Evolutionary conservation across 2,329 filamentous ascomycete genomes (phyloP).

Genomic region (Rutstroemia sp.): DNA sequence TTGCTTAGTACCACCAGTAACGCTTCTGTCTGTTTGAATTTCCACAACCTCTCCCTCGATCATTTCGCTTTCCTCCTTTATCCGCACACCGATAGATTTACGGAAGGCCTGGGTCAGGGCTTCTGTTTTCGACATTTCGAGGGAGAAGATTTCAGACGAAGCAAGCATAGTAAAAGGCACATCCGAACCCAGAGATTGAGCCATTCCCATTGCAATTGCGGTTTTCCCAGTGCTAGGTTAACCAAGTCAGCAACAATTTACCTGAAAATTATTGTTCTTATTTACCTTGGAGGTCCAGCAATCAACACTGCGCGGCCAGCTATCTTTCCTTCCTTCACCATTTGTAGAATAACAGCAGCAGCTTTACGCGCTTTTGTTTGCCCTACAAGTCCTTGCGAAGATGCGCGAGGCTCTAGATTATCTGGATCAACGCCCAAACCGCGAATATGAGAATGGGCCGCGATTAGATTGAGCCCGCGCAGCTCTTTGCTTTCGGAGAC

Average conservation of each 20-base stretch:
- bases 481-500: slow-evolving; percentile 95
- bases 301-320: slow-evolving; percentile 91
- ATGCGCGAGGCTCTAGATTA: slow-evolving; percentile 75
- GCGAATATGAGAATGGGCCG: slow-evolving; percentile 95
- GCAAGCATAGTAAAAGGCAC: slow-evolving; percentile 95
- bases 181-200: slow-evolving; percentile 87
- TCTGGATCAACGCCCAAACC: slow-evolving; percentile 90
- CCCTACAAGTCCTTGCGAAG: slow-evolving; percentile 89
- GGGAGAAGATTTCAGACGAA: slow-evolving; percentile 93
- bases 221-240: slow-evolving; percentile 82
- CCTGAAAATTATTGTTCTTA: background rate
- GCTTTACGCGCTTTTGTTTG: slow-evolving; percentile 96
- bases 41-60: slow-evolving; percentile 99
- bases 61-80: slow-evolving; percentile 98
- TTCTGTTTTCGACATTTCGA: slow-evolving; percentile 99
- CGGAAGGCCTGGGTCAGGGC: slow-evolving; percentile 97
- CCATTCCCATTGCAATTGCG: slow-evolving; percentile 97
- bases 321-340: slow-evolving; percentile 99
- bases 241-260: slow-evolving; percentile 5
- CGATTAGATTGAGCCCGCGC: slow-evolving; percentile 92
- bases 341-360: slow-evolving; percentile 91
- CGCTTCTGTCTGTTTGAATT: slow-evolving; percentile 95
- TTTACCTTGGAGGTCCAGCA: slow-evolving; percentile 77
- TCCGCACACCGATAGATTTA: slow-evolving; percentile 94
- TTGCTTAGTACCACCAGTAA: slow-evolving; percentile 95